Evolutionary conservation across 306 rosid genomes (phyloP).

Genomic region (Acacia melanoxylon): DNA sequence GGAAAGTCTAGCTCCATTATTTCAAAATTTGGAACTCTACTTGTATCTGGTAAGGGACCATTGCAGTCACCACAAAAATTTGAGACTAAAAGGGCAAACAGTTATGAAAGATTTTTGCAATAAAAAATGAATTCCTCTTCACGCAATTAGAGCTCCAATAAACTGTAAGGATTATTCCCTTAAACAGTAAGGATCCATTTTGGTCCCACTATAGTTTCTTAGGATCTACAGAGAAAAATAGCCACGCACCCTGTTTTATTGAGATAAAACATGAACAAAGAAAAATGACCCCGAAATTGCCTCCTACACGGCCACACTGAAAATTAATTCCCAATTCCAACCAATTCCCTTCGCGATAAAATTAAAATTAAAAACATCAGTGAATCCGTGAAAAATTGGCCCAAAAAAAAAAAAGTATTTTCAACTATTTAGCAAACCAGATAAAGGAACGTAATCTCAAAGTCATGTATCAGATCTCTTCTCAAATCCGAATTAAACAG

Average conservation of each 20-base stretch:
- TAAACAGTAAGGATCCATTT: no score
- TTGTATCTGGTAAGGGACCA: no score
- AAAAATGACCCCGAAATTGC: neutral
- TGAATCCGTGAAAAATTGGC: neutral
- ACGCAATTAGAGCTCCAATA: neutral
- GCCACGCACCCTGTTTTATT: neutral
- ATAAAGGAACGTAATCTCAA: neutral
- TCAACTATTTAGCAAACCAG: neutral
- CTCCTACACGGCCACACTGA: neutral
- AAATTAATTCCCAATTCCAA: neutral
- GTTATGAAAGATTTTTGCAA: no score
- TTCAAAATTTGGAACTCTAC: no score
- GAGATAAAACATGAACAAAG: neutral
- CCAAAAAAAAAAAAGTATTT: neutral
- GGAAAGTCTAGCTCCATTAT: no score
- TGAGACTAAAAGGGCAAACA: no score
- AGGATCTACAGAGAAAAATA: neutral
- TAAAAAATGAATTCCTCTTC: neutral
- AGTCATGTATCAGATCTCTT: slow-evolving; percentile 35
- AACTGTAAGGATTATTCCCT: no score
- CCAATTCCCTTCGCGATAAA: neutral
- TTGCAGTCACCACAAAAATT: no score
- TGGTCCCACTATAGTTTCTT: neutral
- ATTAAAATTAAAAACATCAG: neutral
- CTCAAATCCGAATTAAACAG: slow-evolving; percentile 43